These are phyloP conservation scores for Flueggea neowawraea DNA, from an alignment of 441 rosid genomes.

Conservation along the genomic window DNA sequence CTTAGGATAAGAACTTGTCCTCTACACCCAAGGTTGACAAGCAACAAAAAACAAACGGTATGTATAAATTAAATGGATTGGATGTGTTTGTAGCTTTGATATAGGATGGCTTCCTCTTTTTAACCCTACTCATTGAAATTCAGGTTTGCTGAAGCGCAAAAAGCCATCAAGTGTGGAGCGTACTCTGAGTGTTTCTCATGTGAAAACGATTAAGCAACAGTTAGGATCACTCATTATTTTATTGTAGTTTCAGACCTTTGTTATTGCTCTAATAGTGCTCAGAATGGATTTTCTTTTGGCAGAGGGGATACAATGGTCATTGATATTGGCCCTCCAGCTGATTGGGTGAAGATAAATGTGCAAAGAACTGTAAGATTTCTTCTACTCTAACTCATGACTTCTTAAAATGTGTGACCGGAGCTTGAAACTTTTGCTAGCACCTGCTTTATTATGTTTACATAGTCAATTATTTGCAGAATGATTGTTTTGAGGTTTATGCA, in stretches of 20 bases:
- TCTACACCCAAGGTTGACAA: conserved; percentile 41
- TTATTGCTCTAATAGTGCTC: conserved; percentile 8
- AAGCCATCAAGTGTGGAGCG: conserved; percentile 38
- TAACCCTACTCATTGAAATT: conserved; percentile 13
- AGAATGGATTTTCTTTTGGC: conserved; percentile 18
- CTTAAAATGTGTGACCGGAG: not conserved
- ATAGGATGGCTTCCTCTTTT: not conserved
- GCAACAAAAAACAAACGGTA: conserved; percentile 47
- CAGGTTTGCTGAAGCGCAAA: conserved; percentile 57
- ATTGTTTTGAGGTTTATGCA: conserved; percentile 68
- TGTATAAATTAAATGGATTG: conserved; percentile 7
- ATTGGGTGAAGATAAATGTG: conserved; percentile 75
- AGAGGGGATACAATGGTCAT: conserved; percentile 43
- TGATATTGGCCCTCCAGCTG: conserved; percentile 69
- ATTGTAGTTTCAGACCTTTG: not conserved
- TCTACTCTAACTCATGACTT: not conserved
- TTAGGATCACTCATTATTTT: conserved; percentile 20
- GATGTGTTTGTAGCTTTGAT: conserved; percentile 7
- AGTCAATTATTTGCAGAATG: conserved; percentile 28
- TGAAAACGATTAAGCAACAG: conserved; percentile 43
- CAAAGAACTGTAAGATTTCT: conserved; percentile 49
- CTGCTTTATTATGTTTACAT: not conserved
- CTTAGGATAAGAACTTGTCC: conserved; percentile 48
- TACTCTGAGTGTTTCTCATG: conserved; percentile 26
- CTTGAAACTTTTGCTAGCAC: not conserved